Conservation (phyloP, 768 basidiomycete genomes). For the Lactarius pseudohatsudake region DNA sequence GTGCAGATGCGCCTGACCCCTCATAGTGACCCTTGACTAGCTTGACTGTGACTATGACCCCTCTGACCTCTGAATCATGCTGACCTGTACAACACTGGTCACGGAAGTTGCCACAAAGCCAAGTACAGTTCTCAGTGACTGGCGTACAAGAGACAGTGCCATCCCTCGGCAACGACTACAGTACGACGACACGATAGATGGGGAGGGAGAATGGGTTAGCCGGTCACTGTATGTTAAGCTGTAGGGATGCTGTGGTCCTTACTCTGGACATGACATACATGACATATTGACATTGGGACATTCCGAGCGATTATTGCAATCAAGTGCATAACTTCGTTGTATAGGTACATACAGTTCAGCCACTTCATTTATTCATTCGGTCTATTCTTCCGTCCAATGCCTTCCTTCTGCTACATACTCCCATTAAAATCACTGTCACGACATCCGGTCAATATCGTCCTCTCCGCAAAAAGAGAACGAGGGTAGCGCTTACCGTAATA, state of each 20-base stretch:
- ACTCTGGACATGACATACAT: background rate
- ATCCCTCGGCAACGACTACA: too few species aligned
- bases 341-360: background rate
- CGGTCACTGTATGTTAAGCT: background rate
- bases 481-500: conserved; percentile 55
- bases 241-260: background rate
- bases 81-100: too few species aligned
- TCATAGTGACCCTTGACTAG: too few species aligned
- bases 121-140: too few species aligned
- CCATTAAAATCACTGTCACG: conserved; percentile 3
- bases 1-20: too few species aligned
- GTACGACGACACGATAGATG: too few species aligned
- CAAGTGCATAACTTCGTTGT: background rate
- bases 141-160: too few species aligned
- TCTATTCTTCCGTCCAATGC: background rate
- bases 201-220: too few species aligned
- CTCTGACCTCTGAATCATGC: too few species aligned
- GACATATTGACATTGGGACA: background rate
- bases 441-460: background rate
- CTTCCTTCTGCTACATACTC: background rate
- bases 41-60: too few species aligned
- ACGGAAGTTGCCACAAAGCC: too few species aligned
- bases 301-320: background rate
- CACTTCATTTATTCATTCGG: background rate
- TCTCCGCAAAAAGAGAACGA: background rate